Percentiles rank a stretch among this genome's conserved stretches.
These are phyloP conservation scores for Metschnikowia gelsemii DNA, from an alignment of 805 yeast genomes.

Conservation along the genomic window DNA sequence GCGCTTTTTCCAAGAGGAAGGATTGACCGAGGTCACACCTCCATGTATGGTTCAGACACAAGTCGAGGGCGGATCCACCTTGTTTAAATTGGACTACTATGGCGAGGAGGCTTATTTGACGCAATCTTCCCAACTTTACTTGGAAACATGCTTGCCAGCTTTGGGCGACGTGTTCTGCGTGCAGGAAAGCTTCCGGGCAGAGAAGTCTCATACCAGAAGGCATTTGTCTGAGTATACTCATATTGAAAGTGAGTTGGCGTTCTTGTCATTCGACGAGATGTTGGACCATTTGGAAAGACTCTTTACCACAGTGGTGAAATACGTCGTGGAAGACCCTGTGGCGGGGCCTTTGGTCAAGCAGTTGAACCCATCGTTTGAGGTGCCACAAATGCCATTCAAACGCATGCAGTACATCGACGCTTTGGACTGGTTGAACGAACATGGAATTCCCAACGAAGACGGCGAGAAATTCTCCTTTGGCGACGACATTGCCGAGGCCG, in stretches of 20 bases:
- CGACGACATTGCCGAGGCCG: conserved; percentile 99
- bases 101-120: conserved; percentile 97
- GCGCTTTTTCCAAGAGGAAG: conserved; percentile 71
- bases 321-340: conserved; percentile 83
- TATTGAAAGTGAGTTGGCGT: conserved; percentile 91
- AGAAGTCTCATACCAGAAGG: conserved; percentile 97
- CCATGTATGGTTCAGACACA: conserved; percentile 99
- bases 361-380: conserved; percentile 85
- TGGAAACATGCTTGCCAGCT: conserved; percentile 95
- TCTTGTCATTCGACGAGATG: conserved; percentile 82
- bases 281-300: conserved; percentile 81
- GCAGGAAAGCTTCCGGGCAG: conserved; percentile 99
- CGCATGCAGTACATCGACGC: conserved; percentile 92
- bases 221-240: conserved; percentile 97
- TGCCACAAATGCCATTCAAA: conserved; percentile 84
- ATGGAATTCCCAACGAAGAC: conserved; percentile 91
- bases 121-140: conserved; percentile 93
- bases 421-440: conserved; percentile 93
- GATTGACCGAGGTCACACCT: conserved; percentile 88
- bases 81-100: conserved; percentile 89
- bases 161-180: conserved; percentile 96
- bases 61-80: conserved; percentile 98
- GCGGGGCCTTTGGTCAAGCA: conserved; percentile 88
- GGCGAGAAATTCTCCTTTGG: conserved; percentile 93
- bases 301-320: conserved; percentile 64